Conservation (phyloP, 2,329 filamentous ascomycete genomes). For the Ophiognomonia clavigignenti-juglandacearum region DNA sequence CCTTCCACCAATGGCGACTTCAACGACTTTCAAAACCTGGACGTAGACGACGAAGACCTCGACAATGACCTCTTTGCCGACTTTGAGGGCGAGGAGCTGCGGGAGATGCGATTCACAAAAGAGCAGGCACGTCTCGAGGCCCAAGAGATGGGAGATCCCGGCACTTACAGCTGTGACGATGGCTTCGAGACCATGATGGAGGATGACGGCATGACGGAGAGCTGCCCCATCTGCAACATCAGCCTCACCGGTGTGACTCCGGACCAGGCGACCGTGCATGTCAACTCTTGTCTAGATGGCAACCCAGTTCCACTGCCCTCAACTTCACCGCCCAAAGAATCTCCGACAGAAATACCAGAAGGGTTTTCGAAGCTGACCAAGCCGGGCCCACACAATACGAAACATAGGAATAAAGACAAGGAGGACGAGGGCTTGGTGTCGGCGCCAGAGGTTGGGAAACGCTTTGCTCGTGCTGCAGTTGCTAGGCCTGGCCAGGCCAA, state of each 20-base stretch:
- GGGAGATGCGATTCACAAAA: constrained; percentile 67
- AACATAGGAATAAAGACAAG: constrained; percentile 12
- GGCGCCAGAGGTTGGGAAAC: constrained; percentile 42
- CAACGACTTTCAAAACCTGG: constrained; percentile 33
- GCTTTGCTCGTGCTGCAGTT: constrained; percentile 63
- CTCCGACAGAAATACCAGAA: constrained; percentile 15
- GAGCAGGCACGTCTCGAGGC: constrained; percentile 66
- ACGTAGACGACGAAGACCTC: constrained; percentile 55
- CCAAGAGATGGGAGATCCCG: constrained; percentile 43
- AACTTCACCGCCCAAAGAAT: neutral
- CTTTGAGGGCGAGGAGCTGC: constrained; percentile 58
- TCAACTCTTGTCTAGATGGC: constrained; percentile 90
- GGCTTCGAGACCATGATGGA: constrained; percentile 25
- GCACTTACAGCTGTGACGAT: constrained; percentile 31
- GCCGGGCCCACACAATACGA: constrained; percentile 11
- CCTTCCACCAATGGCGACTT: constrained; percentile 27
- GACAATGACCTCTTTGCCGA: constrained; percentile 46
- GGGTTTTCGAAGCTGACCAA: constrained; percentile 15
- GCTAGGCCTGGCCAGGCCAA: constrained; percentile 77
- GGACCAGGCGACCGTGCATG: constrained; percentile 74
- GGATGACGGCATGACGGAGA: constrained; percentile 29
- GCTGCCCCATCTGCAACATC: constrained; percentile 74
- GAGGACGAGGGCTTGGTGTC: constrained; percentile 23
- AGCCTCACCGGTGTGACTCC: constrained; percentile 54
- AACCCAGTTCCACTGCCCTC: constrained; percentile 56